These are phyloP conservation scores for Leucosporidium scottii DNA, from an alignment of 768 basidiomycete species.

Conservation along the genomic window DNA sequence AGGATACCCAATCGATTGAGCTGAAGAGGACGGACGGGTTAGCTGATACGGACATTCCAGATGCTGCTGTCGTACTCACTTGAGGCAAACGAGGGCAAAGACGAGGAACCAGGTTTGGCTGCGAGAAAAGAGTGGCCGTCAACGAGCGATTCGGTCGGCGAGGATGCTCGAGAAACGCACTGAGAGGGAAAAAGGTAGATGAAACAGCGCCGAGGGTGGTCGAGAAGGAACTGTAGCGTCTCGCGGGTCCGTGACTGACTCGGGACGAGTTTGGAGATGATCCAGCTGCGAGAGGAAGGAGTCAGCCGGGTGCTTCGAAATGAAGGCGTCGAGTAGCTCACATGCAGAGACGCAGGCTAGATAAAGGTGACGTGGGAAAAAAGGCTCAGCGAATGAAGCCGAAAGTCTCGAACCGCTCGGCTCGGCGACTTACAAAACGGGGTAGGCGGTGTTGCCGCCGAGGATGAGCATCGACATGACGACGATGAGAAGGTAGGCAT, in stretches of 20 bases:
- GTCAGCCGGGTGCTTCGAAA: not conserved
- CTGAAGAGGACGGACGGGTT: not conserved
- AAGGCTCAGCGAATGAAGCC: too few species aligned
- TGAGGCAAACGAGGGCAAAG: conserved; percentile 29
- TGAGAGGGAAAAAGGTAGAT: conserved; percentile 34
- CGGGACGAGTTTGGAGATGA: conserved; percentile 57
- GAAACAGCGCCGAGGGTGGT: conserved; percentile 68
- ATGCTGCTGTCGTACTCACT: not conserved
- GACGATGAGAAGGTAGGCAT: conserved; percentile 47
- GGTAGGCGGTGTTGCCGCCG: conserved; percentile 84
- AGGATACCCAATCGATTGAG: conserved; percentile 75
- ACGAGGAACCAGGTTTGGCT: conserved; percentile 35
- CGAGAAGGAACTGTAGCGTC: conserved; percentile 82
- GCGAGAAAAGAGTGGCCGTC: too few species aligned
- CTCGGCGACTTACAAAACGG: conserved; percentile 52
- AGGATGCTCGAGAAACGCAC: not conserved
- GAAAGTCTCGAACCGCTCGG: too few species aligned
- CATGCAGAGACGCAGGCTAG: conserved; percentile 74
- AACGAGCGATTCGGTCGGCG: not conserved
- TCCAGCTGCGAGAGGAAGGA: conserved; percentile 55
- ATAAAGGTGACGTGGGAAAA: not conserved
- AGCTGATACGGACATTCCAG: not conserved
- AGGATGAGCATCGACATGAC: conserved; percentile 64
- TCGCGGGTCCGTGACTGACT: conserved; percentile 58
- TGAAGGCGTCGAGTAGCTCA: conserved; percentile 44